Evolutionary conservation across 192 early-diverging fungal species (phyloP), one percentile per base, ranked within the genome.

Genomic region (Gaertneriomyces sp.): DNA sequence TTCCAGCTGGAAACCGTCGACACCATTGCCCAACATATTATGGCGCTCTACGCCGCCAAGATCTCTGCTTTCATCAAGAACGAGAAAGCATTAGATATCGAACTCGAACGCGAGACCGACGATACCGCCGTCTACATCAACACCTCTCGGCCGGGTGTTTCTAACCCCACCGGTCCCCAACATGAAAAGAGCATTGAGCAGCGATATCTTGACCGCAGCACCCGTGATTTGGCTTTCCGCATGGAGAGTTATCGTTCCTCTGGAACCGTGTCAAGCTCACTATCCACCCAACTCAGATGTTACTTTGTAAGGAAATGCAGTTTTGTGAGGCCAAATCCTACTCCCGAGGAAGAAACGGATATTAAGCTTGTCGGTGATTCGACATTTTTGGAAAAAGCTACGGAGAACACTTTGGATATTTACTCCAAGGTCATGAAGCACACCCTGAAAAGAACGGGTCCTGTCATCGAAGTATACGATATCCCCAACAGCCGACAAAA

Each of bases 71-170:
- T 84, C 77, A 96, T 92, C 80, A 92, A 89, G 75, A 88, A 91
- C 76, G 87, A 96, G 70, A 80, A 81, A 40, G 81, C 67, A 4
- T 76, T 93, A 14, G 89, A 93, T 53, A 89, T 96, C 63, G 89
- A 93, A 75, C 81, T 98, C 52, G 89, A 91, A 68, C 84, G 93
- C 50, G 92, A 96, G 76, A 91, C 83, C 68, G 92, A 93, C 52
- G 86, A 89, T 56, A 87, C 88, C 60, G 93, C 94, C 53, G 91
- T 98, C 42, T 98, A 93, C 78, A 96, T 98, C 76, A 94, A 98
- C 79, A 96, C 93, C 50, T 94, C 93, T 44, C 73, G 77, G 12
- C 96, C 96, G 39, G 96, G 96, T 73, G 79, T 97, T 20, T 96
- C 94, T 49, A 85, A 91, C 75, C 75, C 87, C 44, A 66, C 80